Base-by-base conservation (phyloP, 805 yeast genomes). In the Candida ficus region DNA sequence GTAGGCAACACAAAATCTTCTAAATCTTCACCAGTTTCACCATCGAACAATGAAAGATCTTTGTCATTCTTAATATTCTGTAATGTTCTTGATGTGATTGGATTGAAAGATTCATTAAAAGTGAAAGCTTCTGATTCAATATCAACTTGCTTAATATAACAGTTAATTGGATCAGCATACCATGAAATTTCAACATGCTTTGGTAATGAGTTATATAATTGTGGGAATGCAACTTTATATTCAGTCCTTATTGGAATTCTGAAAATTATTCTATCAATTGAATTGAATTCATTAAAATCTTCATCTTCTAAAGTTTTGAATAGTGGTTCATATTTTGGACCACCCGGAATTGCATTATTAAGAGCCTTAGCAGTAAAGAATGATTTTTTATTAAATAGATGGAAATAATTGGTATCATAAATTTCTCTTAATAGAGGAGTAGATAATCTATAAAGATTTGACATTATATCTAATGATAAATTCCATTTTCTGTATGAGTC, bases 311-410 rank as follows among this genome's bases (percentile, higher is more conserved):
- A 66, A 38, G 82, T 85, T 45, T 80, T 78, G 62, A 71, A 78
- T 13, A 90, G 62, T 0, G 95, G 95, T 63, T 90, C 98, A 61
- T 89, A 93, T 57, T 83, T 86, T 11, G 99, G 98, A 0, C 99
- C 99, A 11, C 96, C 96, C 0, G 97, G 96, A 26, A 93, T 69
- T 1, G 95, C 83, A 33, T 81, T 72, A 54, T 90, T 88, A 37
- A 93, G 69, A 8, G 95, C 91, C 56, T 93, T 93, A 0, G 98
- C 95, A 0, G 96, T 90, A 59, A 83, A 76, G 49, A 93, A 86
- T 0, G 96, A 71, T 40, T 82, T 71, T 42, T 77, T 78, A 52
- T 90, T 89, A 58, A 90, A 91, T 29, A 89, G 62, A 53, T 84
- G 83, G 44, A 63, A 73, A 52, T 75, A 76, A 53, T 85, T 83